A percentile compares a stretch with the other conserved stretches of the same genome.
phyloP scores from a whole-genome alignment of 2,329 filamentous ascomycete genomes.

The Botrytis galanthina region DNA sequence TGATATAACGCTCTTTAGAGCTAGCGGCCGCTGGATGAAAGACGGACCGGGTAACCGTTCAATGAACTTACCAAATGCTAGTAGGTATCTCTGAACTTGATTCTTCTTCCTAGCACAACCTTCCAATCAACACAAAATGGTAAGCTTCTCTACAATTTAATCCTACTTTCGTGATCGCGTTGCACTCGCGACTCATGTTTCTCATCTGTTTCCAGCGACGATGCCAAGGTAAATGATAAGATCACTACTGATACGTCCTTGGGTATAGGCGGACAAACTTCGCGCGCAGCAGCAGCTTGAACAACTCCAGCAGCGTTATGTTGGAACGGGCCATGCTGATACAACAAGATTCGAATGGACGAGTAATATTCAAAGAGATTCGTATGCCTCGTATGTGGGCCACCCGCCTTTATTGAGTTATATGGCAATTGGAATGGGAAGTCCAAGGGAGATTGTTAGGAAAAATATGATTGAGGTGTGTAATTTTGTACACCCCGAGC shows the following conservation, averaged over 20 bases:
- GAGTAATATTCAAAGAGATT: conserved; percentile 93
- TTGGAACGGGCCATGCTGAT: conserved; percentile 94
- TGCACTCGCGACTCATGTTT: neutral
- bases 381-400: conserved; percentile 82
- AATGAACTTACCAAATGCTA: neutral
- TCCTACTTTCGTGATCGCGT: neutral
- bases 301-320: conserved; percentile 89
- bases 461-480: conserved; percentile 73
- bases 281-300: conserved; percentile 97
- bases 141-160: neutral
- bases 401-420: conserved; percentile 87
- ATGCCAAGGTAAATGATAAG: neutral
- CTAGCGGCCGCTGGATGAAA: conserved; percentile 19
- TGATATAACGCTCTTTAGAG: neutral
- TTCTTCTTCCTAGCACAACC: neutral
- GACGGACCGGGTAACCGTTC: conserved; percentile 5
- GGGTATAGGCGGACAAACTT: conserved; percentile 85
- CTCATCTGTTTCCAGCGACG: neutral
- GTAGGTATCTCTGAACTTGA: neutral
- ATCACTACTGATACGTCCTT: neutral
- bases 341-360: conserved; percentile 98
- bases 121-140: neutral
- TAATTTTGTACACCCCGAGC: conserved; percentile 12
- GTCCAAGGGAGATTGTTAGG: conserved; percentile 76
- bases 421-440: conserved; percentile 85